Evolutionary conservation across 1,284 basidiomycete species (phyloP).

Genomic region (Mycena sp.): DNA sequence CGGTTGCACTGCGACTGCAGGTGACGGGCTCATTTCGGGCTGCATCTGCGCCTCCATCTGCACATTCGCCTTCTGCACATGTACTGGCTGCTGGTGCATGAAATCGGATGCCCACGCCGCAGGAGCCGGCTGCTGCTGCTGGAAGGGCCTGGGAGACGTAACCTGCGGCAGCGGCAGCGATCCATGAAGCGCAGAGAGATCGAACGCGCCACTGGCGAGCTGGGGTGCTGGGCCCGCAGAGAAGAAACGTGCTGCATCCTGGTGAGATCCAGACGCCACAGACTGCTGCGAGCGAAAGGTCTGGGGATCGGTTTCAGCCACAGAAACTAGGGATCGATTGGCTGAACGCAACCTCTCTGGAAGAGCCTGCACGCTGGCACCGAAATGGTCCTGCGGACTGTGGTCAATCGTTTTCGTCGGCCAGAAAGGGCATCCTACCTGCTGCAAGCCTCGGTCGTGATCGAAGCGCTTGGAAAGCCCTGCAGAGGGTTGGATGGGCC

Average conservation of each 20-base stretch:
- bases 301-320: conserved; percentile 44
- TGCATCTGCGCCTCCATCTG: conserved; percentile 18
- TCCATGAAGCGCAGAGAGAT: conserved; percentile 65
- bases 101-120: conserved; percentile 74
- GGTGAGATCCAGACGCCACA: conserved; percentile 54
- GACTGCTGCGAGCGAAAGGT: conserved; percentile 66
- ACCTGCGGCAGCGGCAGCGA: conserved; percentile 64
- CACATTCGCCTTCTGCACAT: conserved; percentile 6
- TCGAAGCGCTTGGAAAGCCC: conserved; percentile 80
- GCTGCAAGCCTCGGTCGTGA: conserved; percentile 79
- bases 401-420: not conserved
- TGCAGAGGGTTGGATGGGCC: conserved; percentile 87
- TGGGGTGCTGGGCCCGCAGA: conserved; percentile 52
- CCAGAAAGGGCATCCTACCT: conserved; percentile 53
- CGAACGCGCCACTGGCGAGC: conserved; percentile 54
- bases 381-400: conserved; percentile 67
- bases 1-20: conserved; percentile 5
- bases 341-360: conserved; percentile 73
- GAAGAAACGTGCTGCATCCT: conserved; percentile 80
- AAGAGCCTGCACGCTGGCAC: conserved; percentile 63
- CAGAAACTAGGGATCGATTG: not conserved
- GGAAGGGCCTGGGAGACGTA: conserved; percentile 19
- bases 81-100: conserved; percentile 39
- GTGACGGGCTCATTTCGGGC: conserved; percentile 17
- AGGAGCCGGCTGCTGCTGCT: conserved; percentile 33